These are phyloP conservation scores for Micromonas commoda DNA, from an alignment of 139 green algal species.

Conservation along the genomic window DNA sequence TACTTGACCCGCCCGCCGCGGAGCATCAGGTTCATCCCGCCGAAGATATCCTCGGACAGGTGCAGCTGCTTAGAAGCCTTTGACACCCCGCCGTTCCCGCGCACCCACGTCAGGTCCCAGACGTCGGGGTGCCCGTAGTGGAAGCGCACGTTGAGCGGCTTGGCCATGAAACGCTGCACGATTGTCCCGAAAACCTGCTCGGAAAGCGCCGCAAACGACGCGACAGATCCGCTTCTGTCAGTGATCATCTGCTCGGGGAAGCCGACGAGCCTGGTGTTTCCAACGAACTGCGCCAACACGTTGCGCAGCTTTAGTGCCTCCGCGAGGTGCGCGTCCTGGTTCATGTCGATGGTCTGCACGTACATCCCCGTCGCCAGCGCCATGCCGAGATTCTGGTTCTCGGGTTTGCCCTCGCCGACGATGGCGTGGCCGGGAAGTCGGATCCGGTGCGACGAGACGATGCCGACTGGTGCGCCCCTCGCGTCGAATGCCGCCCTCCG, in stretches of 20 bases:
- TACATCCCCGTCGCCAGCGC: constrained; percentile 68
- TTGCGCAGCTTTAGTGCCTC: constrained; percentile 79
- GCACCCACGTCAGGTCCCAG: constrained; percentile 74
- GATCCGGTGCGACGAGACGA: constrained; percentile 24
- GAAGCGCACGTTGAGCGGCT: constrained; percentile 62
- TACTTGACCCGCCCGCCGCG: constrained; percentile 68
- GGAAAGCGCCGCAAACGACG: constrained; percentile 16
- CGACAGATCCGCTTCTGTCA: constrained; percentile 15
- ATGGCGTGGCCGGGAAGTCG: constrained; percentile 53
- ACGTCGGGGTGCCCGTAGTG: constrained; percentile 89
- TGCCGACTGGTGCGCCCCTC: constrained; percentile 18
- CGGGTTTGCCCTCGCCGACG: constrained; percentile 80
- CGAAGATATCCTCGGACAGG: constrained; percentile 45
- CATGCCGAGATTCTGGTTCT: constrained; percentile 83
- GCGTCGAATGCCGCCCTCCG: background rate
- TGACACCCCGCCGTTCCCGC: constrained; percentile 61
- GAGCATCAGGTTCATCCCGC: constrained; percentile 65
- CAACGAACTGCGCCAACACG: constrained; percentile 52
- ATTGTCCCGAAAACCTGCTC: constrained; percentile 60
- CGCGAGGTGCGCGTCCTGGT: constrained; percentile 77
- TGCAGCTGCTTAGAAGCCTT: constrained; percentile 44
- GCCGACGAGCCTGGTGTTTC: constrained; percentile 47
- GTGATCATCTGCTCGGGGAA: constrained; percentile 64
- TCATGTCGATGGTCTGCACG: constrained; percentile 80
- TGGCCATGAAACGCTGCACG: constrained; percentile 66